Conservation (phyloP, 1,284 basidiomycete species). For the Melampsora larici-populina region DNA sequence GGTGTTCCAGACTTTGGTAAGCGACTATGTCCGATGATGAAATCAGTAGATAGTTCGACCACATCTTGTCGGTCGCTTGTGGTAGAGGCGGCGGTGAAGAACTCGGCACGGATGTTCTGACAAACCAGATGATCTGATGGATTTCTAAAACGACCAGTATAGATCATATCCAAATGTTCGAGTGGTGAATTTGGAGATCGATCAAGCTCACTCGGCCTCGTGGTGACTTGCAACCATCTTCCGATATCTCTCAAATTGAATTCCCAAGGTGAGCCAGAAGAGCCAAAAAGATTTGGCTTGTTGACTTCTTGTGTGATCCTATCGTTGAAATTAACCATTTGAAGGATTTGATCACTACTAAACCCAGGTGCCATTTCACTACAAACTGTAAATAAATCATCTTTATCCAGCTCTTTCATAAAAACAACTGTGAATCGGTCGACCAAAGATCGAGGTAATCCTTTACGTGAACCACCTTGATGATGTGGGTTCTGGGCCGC, state of each 20-base stretch:
- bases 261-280: conserved; percentile 91
- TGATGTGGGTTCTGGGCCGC: conserved; percentile 95
- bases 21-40: conserved; percentile 34
- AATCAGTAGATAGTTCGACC: conserved; percentile 37
- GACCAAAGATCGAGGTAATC: conserved; percentile 92
- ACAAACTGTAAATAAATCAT: conserved; percentile 78
- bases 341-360: conserved; percentile 56
- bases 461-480: conserved; percentile 96
- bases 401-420: conserved; percentile 75
- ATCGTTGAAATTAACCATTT: conserved; percentile 83
- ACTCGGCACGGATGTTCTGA: conserved; percentile 62
- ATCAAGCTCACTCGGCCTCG: conserved; percentile 55
- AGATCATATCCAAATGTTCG: conserved; percentile 68
- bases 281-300: conserved; percentile 67
- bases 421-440: conserved; percentile 98
- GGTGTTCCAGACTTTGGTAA: conserved; percentile 4
- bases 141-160: conserved; percentile 81
- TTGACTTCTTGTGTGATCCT: conserved; percentile 70
- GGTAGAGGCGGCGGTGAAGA: conserved; percentile 59
- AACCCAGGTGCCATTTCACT: conserved; percentile 68
- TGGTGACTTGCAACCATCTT: conserved; percentile 65
- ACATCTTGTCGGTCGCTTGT: conserved; percentile 51
- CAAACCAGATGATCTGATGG: conserved; percentile 65
- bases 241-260: conserved; percentile 96
- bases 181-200: conserved; percentile 60